Evolutionary conservation across 1,284 basidiomycete species (phyloP).

Genomic region (Rhodotorula sp.): DNA sequence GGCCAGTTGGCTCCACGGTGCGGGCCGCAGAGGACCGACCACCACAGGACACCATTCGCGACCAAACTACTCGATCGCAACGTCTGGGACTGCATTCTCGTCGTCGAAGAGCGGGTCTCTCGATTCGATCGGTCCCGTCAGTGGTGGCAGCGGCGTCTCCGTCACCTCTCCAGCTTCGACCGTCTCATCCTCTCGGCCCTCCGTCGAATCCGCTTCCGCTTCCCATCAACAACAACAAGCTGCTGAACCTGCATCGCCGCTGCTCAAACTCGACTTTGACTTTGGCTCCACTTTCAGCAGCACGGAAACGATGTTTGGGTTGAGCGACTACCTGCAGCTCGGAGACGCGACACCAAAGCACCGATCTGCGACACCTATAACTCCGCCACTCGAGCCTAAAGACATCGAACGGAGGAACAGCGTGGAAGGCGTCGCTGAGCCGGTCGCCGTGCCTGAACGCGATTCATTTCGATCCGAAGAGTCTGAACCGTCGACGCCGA

Average conservation of each 20-base stretch:
- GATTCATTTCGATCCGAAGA: no score
- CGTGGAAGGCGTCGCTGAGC: background rate
- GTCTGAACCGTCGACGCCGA: background rate
- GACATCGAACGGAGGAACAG: no score
- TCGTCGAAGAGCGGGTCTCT: constrained; percentile 12
- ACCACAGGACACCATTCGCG: background rate
- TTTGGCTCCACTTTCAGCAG: constrained; percentile 24
- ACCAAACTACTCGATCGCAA: background rate
- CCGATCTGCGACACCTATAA: background rate
- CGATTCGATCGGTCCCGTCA: constrained; percentile 13
- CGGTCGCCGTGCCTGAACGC: background rate
- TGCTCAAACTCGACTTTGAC: constrained; percentile 33
- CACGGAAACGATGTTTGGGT: constrained; percentile 33
- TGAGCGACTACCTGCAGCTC: constrained; percentile 24
- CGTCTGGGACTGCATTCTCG: constrained; percentile 7
- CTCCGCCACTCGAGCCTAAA: no score
- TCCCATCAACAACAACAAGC: background rate
- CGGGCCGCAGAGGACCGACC: background rate
- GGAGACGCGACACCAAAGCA: background rate
- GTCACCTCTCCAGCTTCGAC: background rate
- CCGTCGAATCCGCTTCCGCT: background rate
- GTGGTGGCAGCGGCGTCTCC: background rate
- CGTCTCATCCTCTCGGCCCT: background rate
- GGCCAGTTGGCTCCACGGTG: background rate
- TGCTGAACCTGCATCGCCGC: background rate